Base-by-base conservation (phyloP, 805 yeast genomes). In the Starmerella apis region DNA sequence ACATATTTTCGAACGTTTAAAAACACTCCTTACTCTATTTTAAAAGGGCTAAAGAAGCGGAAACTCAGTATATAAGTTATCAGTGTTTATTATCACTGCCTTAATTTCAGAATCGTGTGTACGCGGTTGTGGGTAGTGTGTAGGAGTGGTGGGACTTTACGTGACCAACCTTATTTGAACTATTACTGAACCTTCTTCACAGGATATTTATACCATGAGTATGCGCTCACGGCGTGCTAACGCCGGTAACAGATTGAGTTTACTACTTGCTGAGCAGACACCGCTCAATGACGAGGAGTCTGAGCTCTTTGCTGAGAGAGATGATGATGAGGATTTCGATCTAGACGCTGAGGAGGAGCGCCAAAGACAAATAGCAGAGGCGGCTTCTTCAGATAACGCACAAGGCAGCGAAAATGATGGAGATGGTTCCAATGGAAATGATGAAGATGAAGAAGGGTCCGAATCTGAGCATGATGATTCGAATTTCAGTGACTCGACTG, bases 231-330 rank as follows among this genome's bases (percentile, higher is more conserved):
- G 86, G 56, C 77, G 98, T 48, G 66, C 86, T 39, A 92, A 90
- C 67, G 98, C 98, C 1, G 98, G 98, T 14, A 82, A 85, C 47
- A 72, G 92, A 48, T 70, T 92, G 63, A 77, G 78, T 59, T 78
- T 79, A 50, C 72, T 92, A 52, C 68, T 92, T 18, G 83, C 79
- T 51, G 73, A 84, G 25, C 95, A 81, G 58, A 83, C 77, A 55
- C 81, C 77, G 43, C 62, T 68, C 13, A 70, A 69, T 14, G 72
- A 70, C 3, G 86, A 85, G 38, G 94, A 83, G 38, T 94, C 85
- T 54, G 83, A 85, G 33, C 59, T 68, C 30, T 69, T 69, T 48
- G 62, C 62, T 41, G 74, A 70, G 49, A 53, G 63, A 13, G 74
- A 69, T 33, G 70, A 63, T 39, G 74, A 71, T 48, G 66, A 59